Percentiles rank a stretch among this genome's conserved stretches.
Evolutionary conservation across 2,329 filamentous ascomycete species (phyloP).

Genomic region (Penicillium brasilianum): DNA sequence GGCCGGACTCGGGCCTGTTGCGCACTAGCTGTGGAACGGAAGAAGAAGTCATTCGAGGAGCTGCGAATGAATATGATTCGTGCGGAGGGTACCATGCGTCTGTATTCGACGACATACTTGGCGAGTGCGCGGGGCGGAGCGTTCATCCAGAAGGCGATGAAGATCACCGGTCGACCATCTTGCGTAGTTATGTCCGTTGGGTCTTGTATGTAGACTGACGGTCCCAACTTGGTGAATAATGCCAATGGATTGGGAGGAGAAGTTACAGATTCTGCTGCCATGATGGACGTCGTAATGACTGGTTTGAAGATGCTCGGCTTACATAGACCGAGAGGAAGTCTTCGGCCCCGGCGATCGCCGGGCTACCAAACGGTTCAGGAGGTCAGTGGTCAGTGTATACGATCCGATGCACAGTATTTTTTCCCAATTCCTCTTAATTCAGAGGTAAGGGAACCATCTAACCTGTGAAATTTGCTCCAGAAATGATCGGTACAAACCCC

Average conservation of each 20-base stretch:
- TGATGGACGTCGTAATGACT: constrained; percentile 8
- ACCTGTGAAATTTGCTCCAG: background rate
- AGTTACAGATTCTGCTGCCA: constrained; percentile 17
- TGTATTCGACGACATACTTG: constrained; percentile 56
- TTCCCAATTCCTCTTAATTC: background rate
- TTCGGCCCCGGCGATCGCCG: background rate
- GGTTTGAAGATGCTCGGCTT: background rate
- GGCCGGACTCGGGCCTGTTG: constrained; percentile 40
- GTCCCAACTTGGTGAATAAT: constrained; percentile 44
- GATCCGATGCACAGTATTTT: background rate
- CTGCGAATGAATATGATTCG: constrained; percentile 51
- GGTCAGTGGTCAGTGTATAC: background rate
- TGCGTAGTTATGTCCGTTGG: constrained; percentile 26
- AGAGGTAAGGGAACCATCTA: background rate
- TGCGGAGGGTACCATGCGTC: constrained; percentile 48
- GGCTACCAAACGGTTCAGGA: background rate
- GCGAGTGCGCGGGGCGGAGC: constrained; percentile 49
- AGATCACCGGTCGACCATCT: constrained; percentile 34
- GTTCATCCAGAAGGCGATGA: constrained; percentile 58
- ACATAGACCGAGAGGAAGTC: background rate
- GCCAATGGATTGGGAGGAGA: constrained; percentile 30
- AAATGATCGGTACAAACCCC: background rate
- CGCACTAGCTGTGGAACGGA: constrained; percentile 29
- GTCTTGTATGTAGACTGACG: constrained; percentile 48
- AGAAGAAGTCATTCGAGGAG: constrained; percentile 42